Conservation (phyloP, 345 rosid genomes). For the Camelina hispida region DNA sequence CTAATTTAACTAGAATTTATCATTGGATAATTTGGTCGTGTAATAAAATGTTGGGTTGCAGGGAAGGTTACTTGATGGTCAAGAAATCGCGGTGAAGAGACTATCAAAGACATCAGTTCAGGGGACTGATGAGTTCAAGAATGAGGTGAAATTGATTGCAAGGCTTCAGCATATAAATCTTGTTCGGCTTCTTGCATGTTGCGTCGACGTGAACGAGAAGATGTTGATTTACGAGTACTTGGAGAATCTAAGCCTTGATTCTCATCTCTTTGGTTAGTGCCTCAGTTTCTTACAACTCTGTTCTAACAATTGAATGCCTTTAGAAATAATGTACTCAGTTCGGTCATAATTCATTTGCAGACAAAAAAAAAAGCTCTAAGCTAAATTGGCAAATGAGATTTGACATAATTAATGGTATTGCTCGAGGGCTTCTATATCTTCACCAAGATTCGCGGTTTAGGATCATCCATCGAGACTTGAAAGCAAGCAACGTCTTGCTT, state of each 20-base stretch:
- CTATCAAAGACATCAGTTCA: conserved; percentile 72
- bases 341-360: conserved; percentile 43
- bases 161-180: conserved; percentile 86
- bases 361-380: conserved; percentile 47
- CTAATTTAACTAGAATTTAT: neutral
- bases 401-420: conserved; percentile 66
- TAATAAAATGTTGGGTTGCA: conserved; percentile 17
- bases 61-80: conserved; percentile 68
- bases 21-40: neutral
- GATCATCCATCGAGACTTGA: conserved; percentile 81
- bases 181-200: conserved; percentile 73
- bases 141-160: conserved; percentile 78
- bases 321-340: neutral
- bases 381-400: conserved; percentile 70
- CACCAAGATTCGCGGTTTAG: conserved; percentile 84
- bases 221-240: conserved; percentile 85
- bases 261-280: conserved; percentile 65
- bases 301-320: neutral
- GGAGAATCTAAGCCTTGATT: conserved; percentile 79
- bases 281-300: neutral
- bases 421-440: conserved; percentile 79
- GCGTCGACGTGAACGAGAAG: conserved; percentile 70
- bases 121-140: conserved; percentile 84
- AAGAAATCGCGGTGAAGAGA: conserved; percentile 79
- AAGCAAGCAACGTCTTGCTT: conserved; percentile 79